Evolutionary conservation across 768 basidiomycete species (phyloP), one percentile per base, ranked within the genome.

Genomic region (Suillus tomentosus): DNA sequence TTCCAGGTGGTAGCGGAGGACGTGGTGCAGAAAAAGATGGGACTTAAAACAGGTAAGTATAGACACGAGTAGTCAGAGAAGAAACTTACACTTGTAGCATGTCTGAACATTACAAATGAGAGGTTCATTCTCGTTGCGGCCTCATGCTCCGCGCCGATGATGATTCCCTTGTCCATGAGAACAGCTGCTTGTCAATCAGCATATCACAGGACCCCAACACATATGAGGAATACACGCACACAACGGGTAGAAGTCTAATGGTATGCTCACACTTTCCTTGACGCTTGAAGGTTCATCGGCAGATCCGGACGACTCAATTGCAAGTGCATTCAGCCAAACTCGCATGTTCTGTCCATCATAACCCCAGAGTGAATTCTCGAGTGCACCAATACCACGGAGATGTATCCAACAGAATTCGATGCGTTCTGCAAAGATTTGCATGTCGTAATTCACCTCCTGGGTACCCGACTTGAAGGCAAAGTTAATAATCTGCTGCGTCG

Each of bases 321-420:
- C 87, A 58, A 99, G 81, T 5, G 96, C 96, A 73, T 99, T 96
- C 31, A 99, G 80, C 97, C 97, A 99, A 17, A 99, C 88, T 37
- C 95, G 81, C 69, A 99, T 90, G 11, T 87, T 87, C 65, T 86
- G 83, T 3, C 95, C 96, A 67, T 98, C 96, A 74, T 94, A 99
- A 1, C 90, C 96, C 96, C 96, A 99, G 24, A 99, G 80, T 7
- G 96, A 98, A 77, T 99, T 99, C 73, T 99, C 96, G 55, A 99
- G 79, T 2, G 93, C 87, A 7, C 90, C 92, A 47, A 99, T 94
- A 2, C 96, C 96, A 45, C 91, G 87, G 50, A 99, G 81, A 80
- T 98, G 96, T 61, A 96, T 97, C 96, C 96, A 99, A 76, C 96
- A 99, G 72, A 97, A 95, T 73, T 99, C 96, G 67, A 99, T 93